These are phyloP conservation scores for Epichloe gansuensis DNA, from an alignment of 2,329 filamentous ascomycete genomes.

Conservation along the genomic window DNA sequence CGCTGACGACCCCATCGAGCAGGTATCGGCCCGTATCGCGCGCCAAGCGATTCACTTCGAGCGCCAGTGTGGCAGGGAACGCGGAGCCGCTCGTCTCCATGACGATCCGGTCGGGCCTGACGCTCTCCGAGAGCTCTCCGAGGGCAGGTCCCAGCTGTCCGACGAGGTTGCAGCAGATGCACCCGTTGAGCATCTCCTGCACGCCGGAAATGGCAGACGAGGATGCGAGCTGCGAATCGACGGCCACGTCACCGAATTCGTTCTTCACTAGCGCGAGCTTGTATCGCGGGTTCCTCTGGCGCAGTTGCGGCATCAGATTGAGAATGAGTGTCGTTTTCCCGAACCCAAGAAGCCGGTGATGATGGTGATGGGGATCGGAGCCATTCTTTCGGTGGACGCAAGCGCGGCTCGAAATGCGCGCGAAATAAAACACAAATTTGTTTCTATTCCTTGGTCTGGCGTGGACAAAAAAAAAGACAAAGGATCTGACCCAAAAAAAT, in stretches of 20 bases:
- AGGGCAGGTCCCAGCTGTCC: constrained; percentile 79
- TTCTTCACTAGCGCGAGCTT: constrained; percentile 93
- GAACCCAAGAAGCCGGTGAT: constrained; percentile 93
- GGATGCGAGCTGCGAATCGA: constrained; percentile 84
- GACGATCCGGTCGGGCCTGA: constrained; percentile 69
- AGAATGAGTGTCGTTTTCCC: constrained; percentile 95
- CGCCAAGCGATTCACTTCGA: constrained; percentile 75
- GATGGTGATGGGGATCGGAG: constrained; percentile 80
- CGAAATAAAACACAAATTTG: not conserved
- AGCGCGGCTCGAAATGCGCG: not conserved
- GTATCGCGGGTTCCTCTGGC: constrained; percentile 59
- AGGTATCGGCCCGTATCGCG: constrained; percentile 57
- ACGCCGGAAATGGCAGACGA: constrained; percentile 77
- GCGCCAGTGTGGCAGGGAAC: constrained; percentile 77
- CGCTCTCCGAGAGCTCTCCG: constrained; percentile 49
- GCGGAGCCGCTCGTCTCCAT: constrained; percentile 88
- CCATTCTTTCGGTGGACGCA: constrained; percentile 27
- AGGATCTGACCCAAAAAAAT: not conserved
- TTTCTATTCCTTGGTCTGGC: not conserved
- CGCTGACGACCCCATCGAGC: constrained; percentile 78
- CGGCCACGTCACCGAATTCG: constrained; percentile 88
- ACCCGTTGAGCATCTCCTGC: constrained; percentile 87
- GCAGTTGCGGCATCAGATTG: constrained; percentile 83
- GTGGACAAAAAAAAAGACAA: not conserved
- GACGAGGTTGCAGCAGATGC: constrained; percentile 98